These are phyloP conservation scores for Nemophila menziesii DNA, from an alignment of 257 asterid species.

Conservation along the genomic window DNA sequence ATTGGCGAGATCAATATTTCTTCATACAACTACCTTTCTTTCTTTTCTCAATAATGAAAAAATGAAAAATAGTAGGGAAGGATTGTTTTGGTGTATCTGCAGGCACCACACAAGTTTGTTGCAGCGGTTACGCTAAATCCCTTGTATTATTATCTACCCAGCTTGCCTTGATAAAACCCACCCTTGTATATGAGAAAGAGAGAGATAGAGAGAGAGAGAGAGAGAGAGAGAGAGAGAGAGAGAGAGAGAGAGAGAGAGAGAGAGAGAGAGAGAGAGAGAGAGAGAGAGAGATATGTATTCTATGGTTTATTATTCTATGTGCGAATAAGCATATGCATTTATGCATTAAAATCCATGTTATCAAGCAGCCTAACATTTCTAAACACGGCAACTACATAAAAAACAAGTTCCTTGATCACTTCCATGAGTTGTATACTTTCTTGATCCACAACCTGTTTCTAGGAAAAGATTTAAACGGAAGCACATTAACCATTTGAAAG, in stretches of 20 bases:
- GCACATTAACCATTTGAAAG: background rate
- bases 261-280: too few species aligned
- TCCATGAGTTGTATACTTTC: slow-evolving; percentile 42
- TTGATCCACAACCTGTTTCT: slow-evolving; percentile 69
- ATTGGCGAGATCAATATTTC: slow-evolving; percentile 67
- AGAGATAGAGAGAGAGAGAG: too few species aligned
- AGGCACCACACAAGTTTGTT: slow-evolving; percentile 79
- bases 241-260: too few species aligned
- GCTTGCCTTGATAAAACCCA: too few species aligned
- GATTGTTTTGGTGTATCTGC: slow-evolving; percentile 9
- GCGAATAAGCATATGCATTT: background rate
- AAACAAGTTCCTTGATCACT: slow-evolving; percentile 50
- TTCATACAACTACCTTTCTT: background rate
- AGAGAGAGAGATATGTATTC: too few species aligned
- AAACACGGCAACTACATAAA: slow-evolving; percentile 81
- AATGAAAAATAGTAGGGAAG: too few species aligned
- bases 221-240: too few species aligned
- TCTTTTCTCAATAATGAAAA: slow-evolving; percentile 3
- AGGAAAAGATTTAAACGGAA: background rate
- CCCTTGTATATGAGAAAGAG: too few species aligned
- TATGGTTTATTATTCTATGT: too few species aligned
- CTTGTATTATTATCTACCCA: too few species aligned
- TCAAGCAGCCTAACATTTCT: slow-evolving; percentile 75
- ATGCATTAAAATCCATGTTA: slow-evolving; percentile 58
- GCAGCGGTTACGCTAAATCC: slow-evolving; percentile 92